These are phyloP conservation scores for Zygosaccharomyces pseudobailii DNA, from an alignment of 1,139 yeast species.

Conservation along the genomic window DNA sequence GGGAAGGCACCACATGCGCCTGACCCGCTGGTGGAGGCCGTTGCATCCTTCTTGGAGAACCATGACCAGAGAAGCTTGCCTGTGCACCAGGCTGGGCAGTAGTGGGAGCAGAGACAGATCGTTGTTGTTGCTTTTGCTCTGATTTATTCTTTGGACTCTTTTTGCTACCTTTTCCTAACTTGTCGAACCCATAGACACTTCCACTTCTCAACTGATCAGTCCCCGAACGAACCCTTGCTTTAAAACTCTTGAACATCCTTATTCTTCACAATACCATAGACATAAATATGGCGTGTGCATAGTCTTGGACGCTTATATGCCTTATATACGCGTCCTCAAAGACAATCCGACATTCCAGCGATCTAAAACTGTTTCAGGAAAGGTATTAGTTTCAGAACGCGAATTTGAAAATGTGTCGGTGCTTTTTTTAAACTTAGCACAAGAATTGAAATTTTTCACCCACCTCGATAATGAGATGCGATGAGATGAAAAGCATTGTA, in stretches of 20 bases:
- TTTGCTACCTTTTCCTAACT: conserved; percentile 5
- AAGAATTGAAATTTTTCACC: neutral
- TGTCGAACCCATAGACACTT: conserved; percentile 12
- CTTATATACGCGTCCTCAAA: conserved; percentile 1
- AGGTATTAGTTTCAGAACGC: conserved; percentile 12
- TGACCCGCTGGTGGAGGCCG: neutral
- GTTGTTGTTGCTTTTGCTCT: conserved; percentile 1
- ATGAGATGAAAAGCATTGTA: neutral
- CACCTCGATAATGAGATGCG: neutral
- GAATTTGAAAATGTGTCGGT: conserved; percentile 3
- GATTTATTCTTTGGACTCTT: neutral
- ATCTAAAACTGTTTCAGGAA: conserved; percentile 11
- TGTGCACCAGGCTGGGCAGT: neutral
- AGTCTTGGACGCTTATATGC: neutral
- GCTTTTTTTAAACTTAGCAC: neutral
- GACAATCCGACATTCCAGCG: neutral
- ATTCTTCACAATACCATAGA: neutral
- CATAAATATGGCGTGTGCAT: neutral
- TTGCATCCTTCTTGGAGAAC: neutral
- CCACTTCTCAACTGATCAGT: conserved; percentile 8
- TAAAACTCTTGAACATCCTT: conserved; percentile 10
- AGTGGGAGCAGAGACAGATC: conserved; percentile 1
- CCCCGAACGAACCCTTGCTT: conserved; percentile 10
- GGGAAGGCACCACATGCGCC: neutral
- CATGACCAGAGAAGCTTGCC: neutral